These are phyloP conservation scores for Fusarium virguliforme DNA, from an alignment of 2,329 filamentous ascomycete species.

Conservation along the genomic window DNA sequence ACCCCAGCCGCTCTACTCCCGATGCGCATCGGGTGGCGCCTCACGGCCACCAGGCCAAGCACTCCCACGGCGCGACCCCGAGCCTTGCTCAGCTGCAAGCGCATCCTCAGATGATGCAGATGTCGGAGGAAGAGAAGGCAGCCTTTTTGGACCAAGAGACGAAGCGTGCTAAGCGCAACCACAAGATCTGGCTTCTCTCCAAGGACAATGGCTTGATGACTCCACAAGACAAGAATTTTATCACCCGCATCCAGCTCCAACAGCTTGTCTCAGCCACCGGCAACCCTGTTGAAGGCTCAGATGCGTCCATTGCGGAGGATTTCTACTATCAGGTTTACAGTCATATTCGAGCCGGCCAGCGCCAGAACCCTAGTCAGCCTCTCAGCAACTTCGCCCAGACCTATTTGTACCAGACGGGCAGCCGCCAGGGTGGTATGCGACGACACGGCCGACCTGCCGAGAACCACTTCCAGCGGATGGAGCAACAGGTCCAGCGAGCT, in stretches of 20 bases:
- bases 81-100: conserved; percentile 55
- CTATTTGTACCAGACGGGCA: conserved; percentile 95
- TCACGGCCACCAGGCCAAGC: conserved; percentile 60
- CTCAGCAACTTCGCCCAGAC: conserved; percentile 98
- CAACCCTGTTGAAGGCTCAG: conserved; percentile 85
- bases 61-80: conserved; percentile 68
- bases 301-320: conserved; percentile 89
- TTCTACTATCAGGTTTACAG: conserved; percentile 99
- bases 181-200: conserved; percentile 95
- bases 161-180: conserved; percentile 95
- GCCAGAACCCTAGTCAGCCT: conserved; percentile 93
- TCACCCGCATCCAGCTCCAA: conserved; percentile 96
- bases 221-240: conserved; percentile 99
- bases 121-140: conserved; percentile 88
- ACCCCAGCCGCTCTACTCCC: conserved; percentile 76
- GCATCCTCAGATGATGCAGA: conserved; percentile 70
- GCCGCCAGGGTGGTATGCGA: conserved; percentile 81
- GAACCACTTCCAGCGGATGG: conserved; percentile 99
- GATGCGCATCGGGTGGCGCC: conserved; percentile 60
- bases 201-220: conserved; percentile 99
- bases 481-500: conserved; percentile 97
- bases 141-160: conserved; percentile 92
- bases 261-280: conserved; percentile 95
- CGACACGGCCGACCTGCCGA: conserved; percentile 88
- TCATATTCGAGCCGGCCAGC: conserved; percentile 90